Conservation (phyloP, 768 basidiomycete genomes). For the Chalciporus chontae region DNA sequence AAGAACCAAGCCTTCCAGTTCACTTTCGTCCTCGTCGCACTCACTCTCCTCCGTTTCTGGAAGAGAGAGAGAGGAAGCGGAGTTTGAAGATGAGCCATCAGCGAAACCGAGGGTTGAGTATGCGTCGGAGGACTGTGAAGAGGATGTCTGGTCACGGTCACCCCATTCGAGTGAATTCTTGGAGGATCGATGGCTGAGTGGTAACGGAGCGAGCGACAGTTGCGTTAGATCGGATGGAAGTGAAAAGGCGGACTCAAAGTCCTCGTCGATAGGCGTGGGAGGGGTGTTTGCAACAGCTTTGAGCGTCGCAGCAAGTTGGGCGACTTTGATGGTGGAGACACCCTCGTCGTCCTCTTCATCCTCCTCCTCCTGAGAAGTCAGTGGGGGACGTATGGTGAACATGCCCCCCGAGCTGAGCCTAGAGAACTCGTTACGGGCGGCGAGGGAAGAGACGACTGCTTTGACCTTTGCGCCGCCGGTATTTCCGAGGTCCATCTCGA, state of each 20-base stretch:
- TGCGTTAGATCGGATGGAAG: conserved; percentile 77
- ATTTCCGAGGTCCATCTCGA: conserved; percentile 65
- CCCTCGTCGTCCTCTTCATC: conserved; percentile 79
- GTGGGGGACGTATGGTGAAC: conserved; percentile 64
- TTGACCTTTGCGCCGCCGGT: conserved; percentile 50
- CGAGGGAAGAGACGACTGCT: conserved; percentile 36
- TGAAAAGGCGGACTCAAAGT: conserved; percentile 80
- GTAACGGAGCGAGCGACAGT: conserved; percentile 76
- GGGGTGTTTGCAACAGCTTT: conserved; percentile 34
- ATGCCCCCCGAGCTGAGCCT: conserved; percentile 21
- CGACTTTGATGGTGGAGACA: conserved; percentile 78
- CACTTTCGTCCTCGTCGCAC: conserved; percentile 63
- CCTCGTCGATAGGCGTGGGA: conserved; percentile 53
- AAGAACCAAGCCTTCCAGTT: conserved; percentile 78
- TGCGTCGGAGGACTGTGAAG: conserved; percentile 84
- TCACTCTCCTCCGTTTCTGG: conserved; percentile 73
- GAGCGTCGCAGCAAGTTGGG: conserved; percentile 40
- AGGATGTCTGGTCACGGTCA: conserved; percentile 77
- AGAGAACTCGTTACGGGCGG: conserved; percentile 40
- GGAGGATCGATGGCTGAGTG: conserved; percentile 72
- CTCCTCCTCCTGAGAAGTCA: conserved; percentile 42
- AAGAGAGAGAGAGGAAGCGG: conserved; percentile 58
- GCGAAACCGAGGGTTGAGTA: conserved; percentile 78
- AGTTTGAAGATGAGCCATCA: conserved; percentile 70
- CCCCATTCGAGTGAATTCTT: conserved; percentile 86